Conservation (phyloP, 768 basidiomycete species). For the Tylopilus plumbeoviolaceoides region DNA sequence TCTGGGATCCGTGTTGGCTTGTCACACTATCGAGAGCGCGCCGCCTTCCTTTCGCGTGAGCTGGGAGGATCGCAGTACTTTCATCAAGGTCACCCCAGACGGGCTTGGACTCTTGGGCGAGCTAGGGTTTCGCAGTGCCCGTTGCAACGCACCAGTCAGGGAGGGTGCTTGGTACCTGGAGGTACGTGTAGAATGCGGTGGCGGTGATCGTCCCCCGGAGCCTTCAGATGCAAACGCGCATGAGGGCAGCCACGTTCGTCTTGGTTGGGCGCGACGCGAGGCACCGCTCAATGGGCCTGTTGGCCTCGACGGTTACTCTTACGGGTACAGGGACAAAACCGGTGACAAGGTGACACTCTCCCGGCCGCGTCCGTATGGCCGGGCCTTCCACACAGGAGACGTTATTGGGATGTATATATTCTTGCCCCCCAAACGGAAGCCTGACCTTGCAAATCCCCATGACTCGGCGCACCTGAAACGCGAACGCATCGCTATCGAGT, state of each 20-base stretch:
- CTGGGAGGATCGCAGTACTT: constrained; percentile 89
- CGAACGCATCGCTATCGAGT: constrained; percentile 89
- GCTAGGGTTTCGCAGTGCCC: constrained; percentile 86
- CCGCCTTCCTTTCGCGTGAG: constrained; percentile 69
- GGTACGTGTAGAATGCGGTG: constrained; percentile 71
- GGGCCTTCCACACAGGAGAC: constrained; percentile 73
- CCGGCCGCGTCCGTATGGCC: constrained; percentile 74
- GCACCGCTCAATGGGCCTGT: constrained; percentile 91
- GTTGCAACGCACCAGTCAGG: constrained; percentile 84
- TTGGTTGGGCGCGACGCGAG: constrained; percentile 92
- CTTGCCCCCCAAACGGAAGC: constrained; percentile 64
- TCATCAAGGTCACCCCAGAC: constrained; percentile 74
- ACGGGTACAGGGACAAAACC: constrained; percentile 85
- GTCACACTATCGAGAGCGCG: constrained; percentile 76
- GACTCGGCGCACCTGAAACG: constrained; percentile 84
- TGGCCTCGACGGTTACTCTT: constrained; percentile 91
- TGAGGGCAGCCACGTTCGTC: constrained; percentile 78
- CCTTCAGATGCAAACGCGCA: constrained; percentile 42
- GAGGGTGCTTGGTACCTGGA: constrained; percentile 96
- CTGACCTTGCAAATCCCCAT: constrained; percentile 57
- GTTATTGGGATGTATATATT: constrained; percentile 92
- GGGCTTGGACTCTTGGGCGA: constrained; percentile 73
- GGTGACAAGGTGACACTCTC: constrained; percentile 90
- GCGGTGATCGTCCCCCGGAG: constrained; percentile 48
- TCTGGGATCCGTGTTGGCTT: constrained; percentile 53